Percentiles rank a stretch among this genome's conserved stretches.
Evolutionary conservation across 1,284 basidiomycete genomes (phyloP).

Genomic region (Bondarzewia mesenterica): DNA sequence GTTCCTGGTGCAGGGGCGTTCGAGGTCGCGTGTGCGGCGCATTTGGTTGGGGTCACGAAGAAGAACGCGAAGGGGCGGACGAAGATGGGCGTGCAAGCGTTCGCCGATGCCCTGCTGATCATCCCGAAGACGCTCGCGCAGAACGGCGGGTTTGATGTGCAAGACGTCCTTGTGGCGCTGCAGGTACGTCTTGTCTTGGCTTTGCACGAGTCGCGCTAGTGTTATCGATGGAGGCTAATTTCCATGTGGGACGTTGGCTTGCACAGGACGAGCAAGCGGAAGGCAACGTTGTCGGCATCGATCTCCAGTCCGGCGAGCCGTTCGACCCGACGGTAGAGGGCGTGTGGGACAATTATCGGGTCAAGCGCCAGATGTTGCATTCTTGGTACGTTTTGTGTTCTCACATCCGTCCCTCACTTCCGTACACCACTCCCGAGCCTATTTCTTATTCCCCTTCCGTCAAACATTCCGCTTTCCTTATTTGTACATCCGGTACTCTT

Average conservation of each 20-base stretch:
- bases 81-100: constrained; percentile 97
- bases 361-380: constrained; percentile 98
- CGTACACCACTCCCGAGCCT: not conserved
- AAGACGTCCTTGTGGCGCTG: constrained; percentile 87
- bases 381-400: constrained; percentile 86
- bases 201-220: constrained; percentile 2
- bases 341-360: constrained; percentile 98
- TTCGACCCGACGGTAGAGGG: constrained; percentile 94
- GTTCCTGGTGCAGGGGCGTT: constrained; percentile 97
- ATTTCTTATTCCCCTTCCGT: not conserved
- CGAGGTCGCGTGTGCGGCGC: constrained; percentile 87
- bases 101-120: constrained; percentile 89
- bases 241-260: too few relatives aligned
- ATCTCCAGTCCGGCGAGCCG: constrained; percentile 91
- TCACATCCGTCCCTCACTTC: constrained; percentile 5
- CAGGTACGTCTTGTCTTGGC: constrained; percentile 45
- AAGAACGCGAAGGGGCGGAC: constrained; percentile 89
- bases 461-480: not conserved
- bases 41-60: constrained; percentile 78
- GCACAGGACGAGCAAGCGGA: constrained; percentile 85
- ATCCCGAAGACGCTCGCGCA: constrained; percentile 96
- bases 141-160: constrained; percentile 97
- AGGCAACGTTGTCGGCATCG: constrained; percentile 85
- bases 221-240: constrained; percentile 10
- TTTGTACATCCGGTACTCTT: not conserved